Conservation (phyloP, 2,329 filamentous ascomycete species). For the Didymella lethalis region DNA sequence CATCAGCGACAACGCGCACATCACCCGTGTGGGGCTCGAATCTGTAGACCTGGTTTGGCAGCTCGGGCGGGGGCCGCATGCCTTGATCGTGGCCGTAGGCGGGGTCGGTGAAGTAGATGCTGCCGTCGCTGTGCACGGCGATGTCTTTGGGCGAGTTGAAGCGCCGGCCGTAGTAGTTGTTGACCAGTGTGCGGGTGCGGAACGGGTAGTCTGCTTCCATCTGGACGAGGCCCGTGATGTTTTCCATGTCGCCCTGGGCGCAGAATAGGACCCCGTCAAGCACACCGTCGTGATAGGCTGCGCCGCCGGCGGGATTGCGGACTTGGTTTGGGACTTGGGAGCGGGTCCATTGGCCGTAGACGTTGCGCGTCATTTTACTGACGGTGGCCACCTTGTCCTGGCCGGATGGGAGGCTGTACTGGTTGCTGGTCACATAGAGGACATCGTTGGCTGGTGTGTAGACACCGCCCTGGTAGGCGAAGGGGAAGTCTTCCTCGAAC, state of each 20-base stretch:
- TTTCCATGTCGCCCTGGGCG: constrained; percentile 42
- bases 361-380: constrained; percentile 23
- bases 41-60: constrained; percentile 48
- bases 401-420: constrained; percentile 27
- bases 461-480: constrained; percentile 60
- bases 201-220: constrained; percentile 35
- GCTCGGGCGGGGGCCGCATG: constrained; percentile 32
- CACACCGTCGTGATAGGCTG: constrained; percentile 36
- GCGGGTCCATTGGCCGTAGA: constrained; percentile 22
- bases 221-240: constrained; percentile 40
- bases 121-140: constrained; percentile 49
- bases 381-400: constrained; percentile 33
- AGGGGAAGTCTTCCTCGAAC: constrained; percentile 70
- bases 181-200: constrained; percentile 26
- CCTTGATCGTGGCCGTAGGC: constrained; percentile 36
- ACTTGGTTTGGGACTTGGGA: constrained; percentile 21
- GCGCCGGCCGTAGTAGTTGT: constrained; percentile 53
- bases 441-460: constrained; percentile 44
- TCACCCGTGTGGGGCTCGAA: constrained; percentile 50
- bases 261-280: constrained; percentile 44
- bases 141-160: constrained; percentile 55
- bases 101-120: constrained; percentile 59
- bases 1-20: constrained; percentile 50
- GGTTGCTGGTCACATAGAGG: constrained; percentile 53
- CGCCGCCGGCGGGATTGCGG: constrained; percentile 38